These are phyloP conservation scores for Fusarium equiseti DNA, from an alignment of 2,329 filamentous ascomycete species.

Conservation along the genomic window DNA sequence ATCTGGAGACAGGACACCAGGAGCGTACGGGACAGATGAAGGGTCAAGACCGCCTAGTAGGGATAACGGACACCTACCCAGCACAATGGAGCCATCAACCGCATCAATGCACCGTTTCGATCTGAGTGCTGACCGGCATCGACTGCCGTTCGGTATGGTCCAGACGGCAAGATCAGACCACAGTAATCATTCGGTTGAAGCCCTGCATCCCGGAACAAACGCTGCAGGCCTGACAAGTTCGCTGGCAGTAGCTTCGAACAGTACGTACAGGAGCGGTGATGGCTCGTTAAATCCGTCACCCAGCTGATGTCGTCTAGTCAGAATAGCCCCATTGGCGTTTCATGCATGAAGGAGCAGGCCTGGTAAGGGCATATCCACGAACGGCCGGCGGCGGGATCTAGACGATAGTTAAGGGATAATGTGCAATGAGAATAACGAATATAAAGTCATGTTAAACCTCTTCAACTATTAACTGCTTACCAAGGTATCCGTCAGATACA, in stretches of 20 bases:
- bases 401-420: not conserved
- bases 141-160: constrained; percentile 31
- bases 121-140: constrained; percentile 39
- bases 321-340: constrained; percentile 12
- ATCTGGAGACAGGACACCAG: constrained; percentile 40
- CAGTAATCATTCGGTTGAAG: constrained; percentile 26
- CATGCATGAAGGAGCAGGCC: constrained; percentile 1
- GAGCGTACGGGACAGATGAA: constrained; percentile 35
- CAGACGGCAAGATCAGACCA: constrained; percentile 26
- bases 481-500: no score
- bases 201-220: constrained; percentile 13
- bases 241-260: constrained; percentile 20
- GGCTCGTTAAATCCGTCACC: constrained; percentile 39
- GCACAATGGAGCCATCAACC: constrained; percentile 39
- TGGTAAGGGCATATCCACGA: not conserved
- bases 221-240: constrained; percentile 16
- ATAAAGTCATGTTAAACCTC: not conserved
- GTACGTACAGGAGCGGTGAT: constrained; percentile 34
- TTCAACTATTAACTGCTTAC: no score
- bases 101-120: constrained; percentile 41
- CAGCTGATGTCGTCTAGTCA: constrained; percentile 29
- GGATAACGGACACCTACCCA: constrained; percentile 35
- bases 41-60: constrained; percentile 40
- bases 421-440: constrained; percentile 25
- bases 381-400: not conserved